Percentiles rank a stretch among this genome's conserved stretches.
phyloP scores from a whole-genome alignment of 2,329 filamentous ascomycete species.

The Fusarium agapanthi region DNA sequence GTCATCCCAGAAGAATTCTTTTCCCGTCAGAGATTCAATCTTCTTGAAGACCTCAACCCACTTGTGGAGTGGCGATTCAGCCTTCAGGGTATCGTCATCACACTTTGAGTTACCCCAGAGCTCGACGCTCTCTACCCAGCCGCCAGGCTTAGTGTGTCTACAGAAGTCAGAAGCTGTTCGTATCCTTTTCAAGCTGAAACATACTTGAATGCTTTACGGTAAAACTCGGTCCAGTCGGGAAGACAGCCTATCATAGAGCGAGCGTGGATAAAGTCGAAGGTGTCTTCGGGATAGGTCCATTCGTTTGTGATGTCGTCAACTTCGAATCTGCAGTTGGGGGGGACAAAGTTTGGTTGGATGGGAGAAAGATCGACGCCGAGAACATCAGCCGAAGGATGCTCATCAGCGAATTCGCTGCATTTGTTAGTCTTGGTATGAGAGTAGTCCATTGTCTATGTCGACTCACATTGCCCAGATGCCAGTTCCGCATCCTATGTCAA shows the following conservation, averaged over 20 bases:
- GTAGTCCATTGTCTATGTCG: fast-evolving
- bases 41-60: slow-evolving; percentile 16
- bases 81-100: slow-evolving; percentile 40
- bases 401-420: slow-evolving; percentile 45
- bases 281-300: slow-evolving; percentile 56
- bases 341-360: slow-evolving; percentile 65
- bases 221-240: slow-evolving; percentile 60
- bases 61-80: slow-evolving; percentile 7
- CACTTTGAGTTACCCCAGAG: slow-evolving; percentile 28
- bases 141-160: slow-evolving; percentile 27
- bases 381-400: slow-evolving; percentile 56
- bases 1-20: slow-evolving; percentile 21
- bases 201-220: slow-evolving; percentile 57
- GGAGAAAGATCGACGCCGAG: slow-evolving; percentile 66
- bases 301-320: slow-evolving; percentile 68
- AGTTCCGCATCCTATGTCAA: slow-evolving; percentile 50
- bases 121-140: slow-evolving; percentile 34
- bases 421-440: neutral
- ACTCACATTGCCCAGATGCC: slow-evolving; percentile 50
- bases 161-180: slow-evolving; percentile 42
- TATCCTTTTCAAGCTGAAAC: slow-evolving; percentile 6
- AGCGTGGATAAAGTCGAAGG: slow-evolving; percentile 68
- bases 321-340: slow-evolving; percentile 70
- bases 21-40: slow-evolving; percentile 13
- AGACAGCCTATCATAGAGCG: slow-evolving; percentile 63